Evolutionary conservation across 2,329 filamentous ascomycete genomes (phyloP).

Genomic region (Seiridium cupressi): DNA sequence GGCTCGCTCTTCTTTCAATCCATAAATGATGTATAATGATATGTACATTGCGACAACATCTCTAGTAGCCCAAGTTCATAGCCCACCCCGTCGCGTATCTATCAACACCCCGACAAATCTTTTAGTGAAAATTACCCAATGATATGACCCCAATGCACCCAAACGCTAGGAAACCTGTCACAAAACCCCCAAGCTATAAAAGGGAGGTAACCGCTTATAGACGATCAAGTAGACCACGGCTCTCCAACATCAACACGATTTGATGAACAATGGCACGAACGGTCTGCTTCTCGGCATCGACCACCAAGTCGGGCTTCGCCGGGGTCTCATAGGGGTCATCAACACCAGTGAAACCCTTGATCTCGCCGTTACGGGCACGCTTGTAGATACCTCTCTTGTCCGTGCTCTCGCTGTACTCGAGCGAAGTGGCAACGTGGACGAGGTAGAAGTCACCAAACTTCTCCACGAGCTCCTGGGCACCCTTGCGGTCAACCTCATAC

Average conservation of each 20-base stretch:
- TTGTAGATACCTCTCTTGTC: constrained; percentile 90
- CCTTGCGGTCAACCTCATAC: constrained; percentile 73
- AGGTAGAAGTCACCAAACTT: constrained; percentile 92
- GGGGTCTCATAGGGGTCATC: constrained; percentile 95
- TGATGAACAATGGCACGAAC: constrained; percentile 95
- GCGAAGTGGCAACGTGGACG: constrained; percentile 87
- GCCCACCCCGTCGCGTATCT: background rate
- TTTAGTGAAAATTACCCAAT: background rate
- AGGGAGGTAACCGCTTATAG: constrained; percentile 33
- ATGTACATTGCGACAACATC: background rate
- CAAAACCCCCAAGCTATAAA: background rate
- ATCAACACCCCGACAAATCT: background rate
- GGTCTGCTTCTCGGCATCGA: constrained; percentile 81
- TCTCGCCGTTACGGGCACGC: constrained; percentile 80
- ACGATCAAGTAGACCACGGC: constrained; percentile 79
- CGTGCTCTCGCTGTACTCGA: constrained; percentile 92
- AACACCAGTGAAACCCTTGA: constrained; percentile 97
- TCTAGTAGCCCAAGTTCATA: background rate
- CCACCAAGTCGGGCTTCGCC: constrained; percentile 75
- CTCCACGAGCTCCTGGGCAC: constrained; percentile 81
- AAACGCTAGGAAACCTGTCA: constrained; percentile 4
- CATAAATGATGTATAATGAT: background rate
- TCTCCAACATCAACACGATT: constrained; percentile 91
- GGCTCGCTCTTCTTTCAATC: background rate
- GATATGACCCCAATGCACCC: background rate